phyloP scores from a whole-genome alignment of 352 stramenopile genomes.

The Pythium dissimile region DNA sequence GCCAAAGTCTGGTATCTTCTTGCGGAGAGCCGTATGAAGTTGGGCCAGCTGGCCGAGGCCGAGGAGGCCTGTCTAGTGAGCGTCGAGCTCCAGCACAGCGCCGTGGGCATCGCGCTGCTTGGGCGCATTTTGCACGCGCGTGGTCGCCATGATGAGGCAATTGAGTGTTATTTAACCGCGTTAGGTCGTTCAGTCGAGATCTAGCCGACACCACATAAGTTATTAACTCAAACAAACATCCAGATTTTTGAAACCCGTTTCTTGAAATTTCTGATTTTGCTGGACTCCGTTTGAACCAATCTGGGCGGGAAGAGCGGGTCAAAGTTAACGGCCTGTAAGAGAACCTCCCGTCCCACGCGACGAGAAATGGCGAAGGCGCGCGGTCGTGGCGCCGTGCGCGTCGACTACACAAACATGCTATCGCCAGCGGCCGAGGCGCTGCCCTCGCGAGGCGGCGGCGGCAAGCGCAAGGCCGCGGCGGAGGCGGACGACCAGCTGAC shows the following conservation, averaged over 20 bases:
- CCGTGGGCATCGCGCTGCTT: conserved; percentile 15
- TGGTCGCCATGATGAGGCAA: conserved; percentile 24
- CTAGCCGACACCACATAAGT: conserved; percentile 11
- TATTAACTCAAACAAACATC: conserved; percentile 12
- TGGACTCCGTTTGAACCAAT: conserved; percentile 10
- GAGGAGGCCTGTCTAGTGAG: conserved; percentile 27
- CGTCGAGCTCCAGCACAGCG: conserved; percentile 22
- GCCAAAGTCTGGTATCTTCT: conserved; percentile 29
- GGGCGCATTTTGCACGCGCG: conserved; percentile 21
- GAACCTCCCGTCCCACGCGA: conserved; percentile 1
- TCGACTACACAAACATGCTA: conserved; percentile 46
- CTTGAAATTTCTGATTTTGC: conserved; percentile 2
- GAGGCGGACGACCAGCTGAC: conserved; percentile 10
- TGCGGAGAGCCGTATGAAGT: conserved; percentile 21
- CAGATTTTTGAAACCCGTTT: not conserved
- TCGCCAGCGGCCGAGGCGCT: conserved; percentile 21
- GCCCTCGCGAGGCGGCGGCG: conserved; percentile 13
- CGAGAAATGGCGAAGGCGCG: conserved; percentile 38
- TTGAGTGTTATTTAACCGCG: conserved; percentile 30
- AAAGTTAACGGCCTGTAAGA: not conserved
- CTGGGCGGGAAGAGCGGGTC: conserved; percentile 16
- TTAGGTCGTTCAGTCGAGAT: conserved; percentile 15
- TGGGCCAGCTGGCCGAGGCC: conserved; percentile 19
- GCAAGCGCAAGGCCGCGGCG: conserved; percentile 5
- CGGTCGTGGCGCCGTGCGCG: conserved; percentile 21